Conservation (phyloP, 2,329 filamentous ascomycete species). For the Aspergillus versicolor region DNA sequence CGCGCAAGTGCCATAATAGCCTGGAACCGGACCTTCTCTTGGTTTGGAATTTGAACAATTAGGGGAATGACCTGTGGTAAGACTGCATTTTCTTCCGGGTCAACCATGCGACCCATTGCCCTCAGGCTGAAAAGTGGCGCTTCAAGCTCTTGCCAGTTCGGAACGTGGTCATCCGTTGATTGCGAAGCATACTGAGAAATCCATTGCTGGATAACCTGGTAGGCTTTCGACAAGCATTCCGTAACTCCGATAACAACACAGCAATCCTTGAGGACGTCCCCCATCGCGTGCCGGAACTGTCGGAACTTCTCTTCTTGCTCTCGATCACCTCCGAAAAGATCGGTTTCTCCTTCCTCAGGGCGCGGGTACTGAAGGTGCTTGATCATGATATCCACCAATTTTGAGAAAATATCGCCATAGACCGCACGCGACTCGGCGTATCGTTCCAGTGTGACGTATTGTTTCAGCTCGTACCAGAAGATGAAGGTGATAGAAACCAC, state of each 20-base stretch:
- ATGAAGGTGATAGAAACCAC: constrained; percentile 91
- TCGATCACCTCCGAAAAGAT: constrained; percentile 92
- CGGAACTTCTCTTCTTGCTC: constrained; percentile 97
- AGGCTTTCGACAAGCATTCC: constrained; percentile 86
- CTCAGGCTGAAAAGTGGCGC: constrained; percentile 93
- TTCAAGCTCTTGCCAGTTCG: constrained; percentile 94
- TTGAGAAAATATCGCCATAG: constrained; percentile 78
- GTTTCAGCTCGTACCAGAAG: constrained; percentile 98
- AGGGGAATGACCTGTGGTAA: constrained; percentile 89
- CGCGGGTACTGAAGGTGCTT: constrained; percentile 84
- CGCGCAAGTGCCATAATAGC: constrained; percentile 96
- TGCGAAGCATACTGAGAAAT: constrained; percentile 77
- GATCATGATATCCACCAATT: constrained; percentile 89
- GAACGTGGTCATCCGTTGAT: constrained; percentile 71
- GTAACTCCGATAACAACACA: constrained; percentile 95
- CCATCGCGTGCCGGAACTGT: constrained; percentile 95
- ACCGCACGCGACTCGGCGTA: constrained; percentile 79
- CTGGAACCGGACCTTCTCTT: constrained; percentile 97
- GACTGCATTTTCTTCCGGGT: constrained; percentile 81
- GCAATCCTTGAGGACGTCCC: constrained; percentile 93
- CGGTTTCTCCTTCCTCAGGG: constrained; percentile 71
- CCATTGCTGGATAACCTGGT: constrained; percentile 83
- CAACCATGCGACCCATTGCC: constrained; percentile 95
- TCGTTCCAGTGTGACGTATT: constrained; percentile 86
- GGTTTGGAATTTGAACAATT: constrained; percentile 88